phyloP scores from a whole-genome alignment of 2,329 filamentous ascomycete genomes.

The Anisogramma anomala region DNA sequence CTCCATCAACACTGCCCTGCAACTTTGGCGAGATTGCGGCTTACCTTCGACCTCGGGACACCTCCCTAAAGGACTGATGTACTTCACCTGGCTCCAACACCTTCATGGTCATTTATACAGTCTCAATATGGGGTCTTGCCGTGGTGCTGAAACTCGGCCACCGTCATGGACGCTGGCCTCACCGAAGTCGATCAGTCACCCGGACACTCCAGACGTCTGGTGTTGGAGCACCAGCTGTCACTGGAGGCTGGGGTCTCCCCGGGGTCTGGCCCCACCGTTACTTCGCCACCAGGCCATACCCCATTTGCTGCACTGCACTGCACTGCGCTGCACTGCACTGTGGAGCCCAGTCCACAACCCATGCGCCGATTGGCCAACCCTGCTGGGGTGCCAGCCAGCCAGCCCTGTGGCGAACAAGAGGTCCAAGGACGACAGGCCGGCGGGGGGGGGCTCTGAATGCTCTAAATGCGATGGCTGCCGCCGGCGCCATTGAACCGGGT shows the following conservation, averaged over 20 bases:
- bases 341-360: not conserved
- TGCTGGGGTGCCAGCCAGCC: conserved; percentile 6
- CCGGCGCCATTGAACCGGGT: not conserved
- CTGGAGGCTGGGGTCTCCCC: conserved; percentile 7
- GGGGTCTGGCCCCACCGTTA: conserved; percentile 1
- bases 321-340: conserved; percentile 1
- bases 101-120: not conserved
- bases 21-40: not conserved
- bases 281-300: too few relatives aligned
- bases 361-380: not conserved
- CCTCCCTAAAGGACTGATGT: not conserved
- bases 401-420: conserved; percentile 12
- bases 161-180: too few relatives aligned
- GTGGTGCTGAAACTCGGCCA: conserved; percentile 10
- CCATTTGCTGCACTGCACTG: conserved; percentile 1
- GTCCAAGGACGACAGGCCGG: not conserved
- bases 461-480: too few relatives aligned
- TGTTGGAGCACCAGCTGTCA: conserved; percentile 5
- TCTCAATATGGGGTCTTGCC: too few relatives aligned
- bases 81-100: not conserved
- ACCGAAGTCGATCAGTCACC: too few relatives aligned
- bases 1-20: too few relatives aligned
- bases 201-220: not conserved
- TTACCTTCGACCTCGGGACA: not conserved
- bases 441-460: too few relatives aligned